Percentiles rank a stretch among this genome's conserved stretches.
Evolutionary conservation across 2,329 filamentous ascomycete species (phyloP).

Genomic region (Epichloe elymi): DNA sequence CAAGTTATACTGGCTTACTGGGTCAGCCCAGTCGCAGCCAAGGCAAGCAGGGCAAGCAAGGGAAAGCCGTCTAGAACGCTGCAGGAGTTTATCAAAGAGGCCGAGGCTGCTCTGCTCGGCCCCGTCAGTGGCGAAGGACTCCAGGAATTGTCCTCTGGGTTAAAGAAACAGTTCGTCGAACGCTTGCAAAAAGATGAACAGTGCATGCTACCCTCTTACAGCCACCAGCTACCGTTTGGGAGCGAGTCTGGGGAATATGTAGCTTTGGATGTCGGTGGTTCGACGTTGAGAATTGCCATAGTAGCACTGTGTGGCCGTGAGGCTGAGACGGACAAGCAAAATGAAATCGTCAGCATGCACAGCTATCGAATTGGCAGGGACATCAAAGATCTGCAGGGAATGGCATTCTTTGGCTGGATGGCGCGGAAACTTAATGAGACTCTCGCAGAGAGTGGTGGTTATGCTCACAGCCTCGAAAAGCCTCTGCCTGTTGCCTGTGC

Average conservation of each 20-base stretch:
- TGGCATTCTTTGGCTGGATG: constrained; percentile 57
- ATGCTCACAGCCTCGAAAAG: constrained; percentile 22
- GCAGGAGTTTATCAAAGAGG: constrained; percentile 43
- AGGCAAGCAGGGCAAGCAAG: constrained; percentile 15
- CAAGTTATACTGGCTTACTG: constrained; percentile 44
- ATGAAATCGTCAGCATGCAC: constrained; percentile 39
- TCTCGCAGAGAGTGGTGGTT: constrained; percentile 30
- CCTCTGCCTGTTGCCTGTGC: constrained; percentile 47
- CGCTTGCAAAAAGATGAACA: constrained; percentile 37
- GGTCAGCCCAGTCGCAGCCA: constrained; percentile 28
- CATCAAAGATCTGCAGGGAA: constrained; percentile 44
- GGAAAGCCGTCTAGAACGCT: constrained; percentile 17
- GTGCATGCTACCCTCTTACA: constrained; percentile 55
- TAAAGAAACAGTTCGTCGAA: constrained; percentile 43
- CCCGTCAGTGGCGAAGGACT: constrained; percentile 34
- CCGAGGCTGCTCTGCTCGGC: constrained; percentile 36
- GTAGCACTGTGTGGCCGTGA: constrained; percentile 42
- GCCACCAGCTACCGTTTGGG: constrained; percentile 49
- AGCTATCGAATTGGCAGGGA: constrained; percentile 42
- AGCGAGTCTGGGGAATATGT: constrained; percentile 45
- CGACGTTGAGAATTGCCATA: constrained; percentile 51
- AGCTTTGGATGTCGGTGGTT: constrained; percentile 56
- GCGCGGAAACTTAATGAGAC: constrained; percentile 46
- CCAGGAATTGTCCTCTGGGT: constrained; percentile 29
- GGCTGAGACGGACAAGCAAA: constrained; percentile 24